Base-by-base conservation (phyloP, 2,329 filamentous ascomycete genomes). In the Calonectria hawksworthii region DNA sequence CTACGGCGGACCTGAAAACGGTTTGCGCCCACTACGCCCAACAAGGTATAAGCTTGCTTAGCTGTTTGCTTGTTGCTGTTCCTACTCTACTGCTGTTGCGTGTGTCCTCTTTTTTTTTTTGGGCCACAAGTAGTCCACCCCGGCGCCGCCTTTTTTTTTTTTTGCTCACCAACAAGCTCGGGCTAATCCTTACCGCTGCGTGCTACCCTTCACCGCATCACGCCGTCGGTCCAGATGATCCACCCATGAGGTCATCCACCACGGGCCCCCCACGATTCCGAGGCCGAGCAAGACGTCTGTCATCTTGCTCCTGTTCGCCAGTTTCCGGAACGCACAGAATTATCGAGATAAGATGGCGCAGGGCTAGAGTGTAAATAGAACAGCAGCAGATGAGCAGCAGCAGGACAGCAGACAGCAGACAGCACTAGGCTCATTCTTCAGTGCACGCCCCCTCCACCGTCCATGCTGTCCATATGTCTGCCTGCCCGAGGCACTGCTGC, bases 181-280 rank as follows among this genome's bases (percentile, higher is more conserved):
- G 63, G 30, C 52, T 36, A 59, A 21, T 52, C 44, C n/a, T 52
- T 44, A 51, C 63, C 41, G 38, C 50, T 59, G 18, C 59, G 47
- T 51, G 28, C 38, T 36, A 41, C 66, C 28, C 38, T 61, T 50
- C 59, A 34, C 56, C 56, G 28, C 50, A 78, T 79, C 72, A 80
- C 79, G 78, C 47, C 74, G 69, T 56, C 68, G 51, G 9, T 67
- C 73, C 79, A 79, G 76, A 78, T 80, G 79, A 80, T 80, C 77
- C 75, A 75, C 77, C 38, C 73, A 79, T 79, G 78, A 80, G 79
- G 79, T 80, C 79, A 80, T 78, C 65, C 23, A 34, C 56, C 50
- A 23, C 52, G 14, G 26, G 8, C 72, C 65, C 65, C 69, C 70
- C 74, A 63, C 54, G 64, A 36, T 50, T 30, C 54, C 61, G 41